Base-by-base conservation (phyloP, 345 rosid genomes). In the Eutrema japonicum region DNA sequence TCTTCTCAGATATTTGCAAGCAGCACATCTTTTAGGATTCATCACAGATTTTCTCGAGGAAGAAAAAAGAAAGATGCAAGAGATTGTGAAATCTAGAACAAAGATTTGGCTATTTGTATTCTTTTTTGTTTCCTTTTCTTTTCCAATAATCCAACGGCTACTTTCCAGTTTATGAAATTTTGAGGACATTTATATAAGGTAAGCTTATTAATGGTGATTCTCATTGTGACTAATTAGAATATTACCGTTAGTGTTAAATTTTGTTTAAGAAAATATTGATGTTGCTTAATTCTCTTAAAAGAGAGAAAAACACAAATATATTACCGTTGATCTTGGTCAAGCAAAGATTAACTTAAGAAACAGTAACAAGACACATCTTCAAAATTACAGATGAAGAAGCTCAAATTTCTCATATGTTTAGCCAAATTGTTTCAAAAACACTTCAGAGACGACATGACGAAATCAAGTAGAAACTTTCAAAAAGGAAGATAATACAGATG, bases 1-100 rank as follows among this genome's bases (percentile, higher is more conserved):
- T 72, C 97, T 87, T 79, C 93, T 85, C 70, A 87, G 40, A 77
- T 85, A 84, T 64, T 78, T 86, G 84, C 93, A 89, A 43, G 89
- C 90, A 18, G 90, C 90, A 80, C 91, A 89, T 77, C 80, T 71
- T 77, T 77, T 77, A 6, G 37, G 72, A 71, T 77, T 77, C 77
- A 71, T 71, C 55, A 22, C 56, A 71, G 73, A 77, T 71, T 16
- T 65, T 65, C 67, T 49, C 35, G 37, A 26, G 4, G 18, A 48
- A 40, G 13, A 42, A 10, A 22, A 30, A 41, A 49, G 16, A 64
- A 65, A 65, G 38, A 70, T 30, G 7, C 67, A 43, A 57, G 53
- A 77, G 66, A 63, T 56, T 77, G 46, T 77, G 43, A 64, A 42
- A 64, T 71, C 63, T 57, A 49, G 26, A 37, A 56, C 53, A 48